Conservation (phyloP, 768 basidiomycete species). For the Lenzites betulinus region DNA sequence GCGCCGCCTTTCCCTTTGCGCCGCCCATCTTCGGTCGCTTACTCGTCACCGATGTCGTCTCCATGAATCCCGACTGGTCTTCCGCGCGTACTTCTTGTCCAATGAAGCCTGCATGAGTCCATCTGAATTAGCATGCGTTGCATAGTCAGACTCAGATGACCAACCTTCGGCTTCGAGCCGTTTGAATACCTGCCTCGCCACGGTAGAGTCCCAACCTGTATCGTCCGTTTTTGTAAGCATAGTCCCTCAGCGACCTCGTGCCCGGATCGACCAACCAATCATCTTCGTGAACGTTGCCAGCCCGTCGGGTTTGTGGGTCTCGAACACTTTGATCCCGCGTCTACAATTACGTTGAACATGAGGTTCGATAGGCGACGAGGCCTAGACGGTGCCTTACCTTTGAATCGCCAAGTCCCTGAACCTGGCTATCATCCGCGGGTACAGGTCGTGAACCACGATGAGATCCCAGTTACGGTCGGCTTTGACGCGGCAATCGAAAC, state of each 20-base stretch:
- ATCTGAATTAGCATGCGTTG: neutral
- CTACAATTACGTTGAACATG: slow-evolving; percentile 34
- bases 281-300: slow-evolving; percentile 56
- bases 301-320: slow-evolving; percentile 46
- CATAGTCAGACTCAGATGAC: neutral
- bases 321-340: slow-evolving; percentile 70
- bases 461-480: slow-evolving; percentile 71
- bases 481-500: slow-evolving; percentile 76
- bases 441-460: slow-evolving; percentile 55
- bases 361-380: neutral
- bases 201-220: slow-evolving; percentile 52
- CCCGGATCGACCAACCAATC: slow-evolving; percentile 48
- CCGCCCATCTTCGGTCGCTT: slow-evolving; percentile 36
- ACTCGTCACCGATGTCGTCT: slow-evolving; percentile 40
- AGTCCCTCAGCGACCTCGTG: neutral
- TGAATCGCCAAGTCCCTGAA: slow-evolving; percentile 73
- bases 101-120: slow-evolving; percentile 54
- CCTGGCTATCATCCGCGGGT: slow-evolving; percentile 60
- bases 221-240: neutral
- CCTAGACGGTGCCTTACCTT: slow-evolving; percentile 45
- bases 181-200: slow-evolving; percentile 65
- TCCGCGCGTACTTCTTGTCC: slow-evolving; percentile 47
- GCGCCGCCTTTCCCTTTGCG: slow-evolving; percentile 44
- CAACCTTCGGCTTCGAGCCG: slow-evolving; percentile 72
- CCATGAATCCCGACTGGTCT: slow-evolving; percentile 52